Base-by-base conservation (phyloP, 768 basidiomycete genomes). In the Lactifluus echinatus region DNA sequence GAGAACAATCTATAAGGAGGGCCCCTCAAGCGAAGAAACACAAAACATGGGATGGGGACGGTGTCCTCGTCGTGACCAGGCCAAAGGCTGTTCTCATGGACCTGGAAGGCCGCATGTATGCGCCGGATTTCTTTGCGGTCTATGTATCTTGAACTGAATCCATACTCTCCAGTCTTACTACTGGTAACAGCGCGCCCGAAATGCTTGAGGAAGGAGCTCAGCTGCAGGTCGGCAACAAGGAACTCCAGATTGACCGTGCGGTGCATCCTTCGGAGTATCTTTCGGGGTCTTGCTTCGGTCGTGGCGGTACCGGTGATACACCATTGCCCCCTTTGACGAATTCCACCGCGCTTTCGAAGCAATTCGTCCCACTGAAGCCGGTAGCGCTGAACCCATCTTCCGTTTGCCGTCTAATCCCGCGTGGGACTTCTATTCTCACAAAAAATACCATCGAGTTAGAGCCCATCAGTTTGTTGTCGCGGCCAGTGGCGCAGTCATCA, bases 31-130 rank as follows among this genome's bases (percentile, higher is more conserved):
- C 75, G 37, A 88, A 81, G 72, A 93, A 93, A 70, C 84, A 93
- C 65, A 91, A 92, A 68, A 91, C 87, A 0, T 94, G 92, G 92
- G 90, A 93, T 51, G 90, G 87, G 36, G 89, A 85, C 64, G 84
- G 77, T 36, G 75, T 86, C n/a, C 74, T 89, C 4, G 79, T 80
- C 10, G 72, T 81, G 17, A 75, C 65, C 56, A 71, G 68, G 44
- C 52, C 50, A 8, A 67, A 72, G 64, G 78, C 77, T 47, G 77
- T 72, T 3, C 69, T 89, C 26, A 81, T 80, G 57, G 82, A 85
- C 63, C 67, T 73, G 8, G 84, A 89, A 51, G 85, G 85, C 23
- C 81, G 79, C 74, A 66, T 75, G 88, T 88, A 69, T 59, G 81
- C 62, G 47, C 52, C 28, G 4, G 24, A 21, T 28, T 50, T 26